Percentiles rank a stretch among this genome's conserved stretches.
Evolutionary conservation across 2,329 filamentous ascomycete genomes (phyloP).

Genomic region (Raffaelea arxii): DNA sequence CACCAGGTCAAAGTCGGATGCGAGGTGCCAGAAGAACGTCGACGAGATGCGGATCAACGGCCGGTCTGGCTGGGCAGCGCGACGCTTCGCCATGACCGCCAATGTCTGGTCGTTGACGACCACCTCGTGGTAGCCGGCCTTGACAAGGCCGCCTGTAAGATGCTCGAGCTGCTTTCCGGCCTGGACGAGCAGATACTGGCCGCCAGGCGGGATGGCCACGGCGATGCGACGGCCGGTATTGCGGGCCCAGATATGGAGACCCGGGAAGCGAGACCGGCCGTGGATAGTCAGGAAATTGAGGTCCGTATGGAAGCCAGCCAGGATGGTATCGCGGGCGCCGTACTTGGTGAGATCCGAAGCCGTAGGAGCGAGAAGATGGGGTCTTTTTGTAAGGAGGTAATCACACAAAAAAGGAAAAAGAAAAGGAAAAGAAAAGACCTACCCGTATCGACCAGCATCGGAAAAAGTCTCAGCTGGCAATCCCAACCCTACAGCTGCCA

Average conservation of each 20-base stretch:
- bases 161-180: conserved; percentile 56
- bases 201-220: conserved; percentile 47
- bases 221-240: conserved; percentile 51
- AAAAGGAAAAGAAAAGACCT: conserved; percentile 8
- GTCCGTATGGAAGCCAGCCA: conserved; percentile 55
- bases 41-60: conserved; percentile 49
- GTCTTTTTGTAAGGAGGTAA: conserved; percentile 24
- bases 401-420: conserved; percentile 3
- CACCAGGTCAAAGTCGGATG: conserved; percentile 43
- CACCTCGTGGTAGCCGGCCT: conserved; percentile 54
- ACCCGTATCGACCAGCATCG: conserved; percentile 47
- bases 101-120: conserved; percentile 45
- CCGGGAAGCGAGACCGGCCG: conserved; percentile 51
- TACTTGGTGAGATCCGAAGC: conserved; percentile 48
- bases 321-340: conserved; percentile 44
- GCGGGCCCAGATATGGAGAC: conserved; percentile 53
- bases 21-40: conserved; percentile 52
- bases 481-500: conserved; percentile 47
- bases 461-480: conserved; percentile 43
- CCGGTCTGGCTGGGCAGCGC: conserved; percentile 30
- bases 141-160: conserved; percentile 49
- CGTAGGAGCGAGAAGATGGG: conserved; percentile 51
- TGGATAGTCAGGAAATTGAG: conserved; percentile 58
- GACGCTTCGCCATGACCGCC: conserved; percentile 33
- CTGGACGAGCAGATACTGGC: conserved; percentile 50